Evolutionary conservation across 2,329 filamentous ascomycete genomes (phyloP), one percentile per base, ranked within the genome.

Genomic region (Capronia americana): DNA sequence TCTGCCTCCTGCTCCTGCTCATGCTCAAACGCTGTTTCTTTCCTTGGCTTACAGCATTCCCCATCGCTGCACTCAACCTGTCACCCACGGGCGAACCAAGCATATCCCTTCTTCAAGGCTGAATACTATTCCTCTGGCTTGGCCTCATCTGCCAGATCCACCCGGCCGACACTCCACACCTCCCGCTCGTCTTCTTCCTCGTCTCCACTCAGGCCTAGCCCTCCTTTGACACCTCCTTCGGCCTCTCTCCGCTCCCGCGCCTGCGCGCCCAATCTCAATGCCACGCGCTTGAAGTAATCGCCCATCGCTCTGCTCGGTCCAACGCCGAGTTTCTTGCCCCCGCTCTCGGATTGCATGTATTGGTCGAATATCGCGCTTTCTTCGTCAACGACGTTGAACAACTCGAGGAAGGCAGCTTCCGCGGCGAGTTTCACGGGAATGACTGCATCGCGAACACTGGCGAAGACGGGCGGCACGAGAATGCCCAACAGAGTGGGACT

Each of bases 201-300:
- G 78, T 99, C 95, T 75, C 92, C 93, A 38, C 90, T 91, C 73
- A 99, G 78, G 0, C 93, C 93, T 57, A 98, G 77, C 0, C 93
- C 92, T 55, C 93, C 93, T 34, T 53, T 61, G 65, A 90, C 86
- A 7, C 94, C 95, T 68, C 93, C 94, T 77, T 97, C 93, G 0
- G 95, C 95, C 72, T 97, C 93, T 75, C 88, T 91, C 73, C 95
- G 86, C 81, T 99, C 95, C 69, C 92, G 86, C 1, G 92, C 93
- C 77, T 98, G 95, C 20, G 83, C 86, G n/a, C 91, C 94, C 23
- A 98, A 81, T 72, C 93, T 87, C 74, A 94, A 78, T 1, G 92
- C 92, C 70, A 99, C 92, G 50, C 95, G 85, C 84, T 97, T 97
- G 82, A 98, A 98, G 81, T 99, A 99, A 78, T 99, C 95, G 66